phyloP scores from a whole-genome alignment of 352 stramenopile species.

The Plasmopara halstedii region DNA sequence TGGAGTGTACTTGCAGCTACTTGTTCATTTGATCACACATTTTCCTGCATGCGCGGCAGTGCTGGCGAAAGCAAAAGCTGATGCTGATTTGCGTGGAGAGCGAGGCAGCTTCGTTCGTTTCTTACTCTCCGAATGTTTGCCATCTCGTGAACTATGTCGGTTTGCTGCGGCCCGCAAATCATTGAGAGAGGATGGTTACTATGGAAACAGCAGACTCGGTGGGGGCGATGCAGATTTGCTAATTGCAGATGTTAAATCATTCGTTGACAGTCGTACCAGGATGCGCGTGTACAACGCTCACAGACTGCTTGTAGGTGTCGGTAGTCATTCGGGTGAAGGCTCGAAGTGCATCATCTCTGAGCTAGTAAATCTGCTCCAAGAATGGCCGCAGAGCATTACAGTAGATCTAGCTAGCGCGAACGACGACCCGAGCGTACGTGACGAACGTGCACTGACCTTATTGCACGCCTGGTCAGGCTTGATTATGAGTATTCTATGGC shows the following conservation, averaged over 20 bases:
- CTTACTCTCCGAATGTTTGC: conserved; percentile 61
- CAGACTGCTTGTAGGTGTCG: conserved; percentile 54
- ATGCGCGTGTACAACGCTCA: conserved; percentile 63
- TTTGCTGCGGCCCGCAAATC: conserved; percentile 47
- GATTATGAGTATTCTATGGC: conserved; percentile 86
- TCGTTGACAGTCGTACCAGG: conserved; percentile 34
- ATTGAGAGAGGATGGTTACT: conserved; percentile 46
- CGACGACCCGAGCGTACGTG: conserved; percentile 37
- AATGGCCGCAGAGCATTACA: conserved; percentile 36
- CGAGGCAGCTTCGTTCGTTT: conserved; percentile 42
- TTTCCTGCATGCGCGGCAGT: conserved; percentile 62
- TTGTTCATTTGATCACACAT: conserved; percentile 64
- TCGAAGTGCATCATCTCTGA: conserved; percentile 72
- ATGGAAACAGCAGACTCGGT: conserved; percentile 27
- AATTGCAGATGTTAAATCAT: conserved; percentile 25
- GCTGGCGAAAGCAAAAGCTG: conserved; percentile 50
- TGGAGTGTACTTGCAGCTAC: conserved; percentile 57
- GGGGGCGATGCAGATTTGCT: conserved; percentile 24
- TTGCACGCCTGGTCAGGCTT: conserved; percentile 78
- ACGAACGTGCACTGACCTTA: conserved; percentile 64
- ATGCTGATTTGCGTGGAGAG: conserved; percentile 13
- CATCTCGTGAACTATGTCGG: conserved; percentile 58
- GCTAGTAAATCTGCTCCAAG: conserved; percentile 58
- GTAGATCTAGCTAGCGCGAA: conserved; percentile 1
- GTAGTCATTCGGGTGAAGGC: conserved; percentile 65